Percentiles rank a stretch among this genome's conserved stretches.
Evolutionary conservation across 176 grass and related monocot species (phyloP).

Genomic region (Ensete ventricosum): DNA sequence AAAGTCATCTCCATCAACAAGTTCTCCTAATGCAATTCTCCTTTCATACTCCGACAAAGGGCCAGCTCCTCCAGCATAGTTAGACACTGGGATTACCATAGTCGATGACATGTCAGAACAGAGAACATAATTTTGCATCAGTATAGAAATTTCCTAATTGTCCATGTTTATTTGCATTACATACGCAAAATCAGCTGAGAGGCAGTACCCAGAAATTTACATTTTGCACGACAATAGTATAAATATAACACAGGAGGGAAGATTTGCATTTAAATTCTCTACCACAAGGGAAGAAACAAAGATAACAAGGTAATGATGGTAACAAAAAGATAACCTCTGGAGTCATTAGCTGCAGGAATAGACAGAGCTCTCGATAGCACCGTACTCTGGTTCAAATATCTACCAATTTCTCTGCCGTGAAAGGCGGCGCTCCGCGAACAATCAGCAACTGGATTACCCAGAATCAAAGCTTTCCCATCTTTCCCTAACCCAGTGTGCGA

Average conservation of each 20-base stretch:
- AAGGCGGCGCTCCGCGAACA: conserved; percentile 19
- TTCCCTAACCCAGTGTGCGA: conserved; percentile 21
- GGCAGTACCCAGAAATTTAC: conserved; percentile 2
- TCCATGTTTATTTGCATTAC: conserved; percentile 3
- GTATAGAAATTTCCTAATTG: neutral
- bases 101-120: conserved; percentile 4
- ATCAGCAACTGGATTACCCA: conserved; percentile 16
- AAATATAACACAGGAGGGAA: neutral
- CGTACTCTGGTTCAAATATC: conserved; percentile 25
- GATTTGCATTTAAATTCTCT: neutral
- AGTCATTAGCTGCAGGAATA: conserved; percentile 23
- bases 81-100: conserved; percentile 12
- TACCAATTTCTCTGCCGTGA: conserved; percentile 21
- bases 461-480: conserved; percentile 27
- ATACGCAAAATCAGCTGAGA: neutral
- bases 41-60: conserved; percentile 65
- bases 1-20: conserved; percentile 75
- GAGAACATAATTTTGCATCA: neutral
- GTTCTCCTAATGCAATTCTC: conserved; percentile 63
- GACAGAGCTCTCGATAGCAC: conserved; percentile 35
- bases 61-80: conserved; percentile 42
- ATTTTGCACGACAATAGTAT: neutral
- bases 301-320: neutral
- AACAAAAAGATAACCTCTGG: conserved; percentile 38
- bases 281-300: neutral